A percentile compares a stretch with the other conserved stretches of the same genome.
Evolutionary conservation across 2,329 filamentous ascomycete genomes (phyloP).

Genomic region (Trichoderma asperellum): DNA sequence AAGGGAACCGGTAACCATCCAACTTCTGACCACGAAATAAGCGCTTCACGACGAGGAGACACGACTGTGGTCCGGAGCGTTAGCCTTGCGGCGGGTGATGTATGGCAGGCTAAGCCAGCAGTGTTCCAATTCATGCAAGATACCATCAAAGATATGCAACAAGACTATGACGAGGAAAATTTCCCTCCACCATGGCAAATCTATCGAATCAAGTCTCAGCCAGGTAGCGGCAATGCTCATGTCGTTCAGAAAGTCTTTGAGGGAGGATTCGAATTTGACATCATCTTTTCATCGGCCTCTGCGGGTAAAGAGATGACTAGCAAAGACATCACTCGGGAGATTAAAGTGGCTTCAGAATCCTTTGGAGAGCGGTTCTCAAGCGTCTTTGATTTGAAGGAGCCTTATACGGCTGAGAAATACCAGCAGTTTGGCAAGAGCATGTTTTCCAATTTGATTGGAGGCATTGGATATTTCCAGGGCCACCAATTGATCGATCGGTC

Average conservation of each 20-base stretch:
- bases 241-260: conserved; percentile 90
- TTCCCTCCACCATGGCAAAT: conserved; percentile 84
- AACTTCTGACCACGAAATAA: conserved; percentile 67
- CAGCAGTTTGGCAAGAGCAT: conserved; percentile 82
- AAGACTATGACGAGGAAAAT: conserved; percentile 59
- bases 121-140: conserved; percentile 59
- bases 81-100: conserved; percentile 64
- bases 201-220: conserved; percentile 74
- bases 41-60: conserved; percentile 71
- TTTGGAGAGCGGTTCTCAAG: conserved; percentile 77
- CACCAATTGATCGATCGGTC: conserved; percentile 87
- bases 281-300: conserved; percentile 83
- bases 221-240: conserved; percentile 77
- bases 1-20: conserved; percentile 67
- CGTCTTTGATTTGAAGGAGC: conserved; percentile 68
- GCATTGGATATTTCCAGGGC: conserved; percentile 94
- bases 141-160: conserved; percentile 53
- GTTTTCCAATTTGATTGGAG: conserved; percentile 91
- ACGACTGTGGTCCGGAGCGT: conserved; percentile 75
- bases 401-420: conserved; percentile 76
- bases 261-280: conserved; percentile 89
- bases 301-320: conserved; percentile 58
- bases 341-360: conserved; percentile 65
- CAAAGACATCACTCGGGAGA: conserved; percentile 70
- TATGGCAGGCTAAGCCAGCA: conserved; percentile 83